Evolutionary conservation across 2,329 filamentous ascomycete genomes (phyloP).

Genomic region (Fusarium bactridioides): DNA sequence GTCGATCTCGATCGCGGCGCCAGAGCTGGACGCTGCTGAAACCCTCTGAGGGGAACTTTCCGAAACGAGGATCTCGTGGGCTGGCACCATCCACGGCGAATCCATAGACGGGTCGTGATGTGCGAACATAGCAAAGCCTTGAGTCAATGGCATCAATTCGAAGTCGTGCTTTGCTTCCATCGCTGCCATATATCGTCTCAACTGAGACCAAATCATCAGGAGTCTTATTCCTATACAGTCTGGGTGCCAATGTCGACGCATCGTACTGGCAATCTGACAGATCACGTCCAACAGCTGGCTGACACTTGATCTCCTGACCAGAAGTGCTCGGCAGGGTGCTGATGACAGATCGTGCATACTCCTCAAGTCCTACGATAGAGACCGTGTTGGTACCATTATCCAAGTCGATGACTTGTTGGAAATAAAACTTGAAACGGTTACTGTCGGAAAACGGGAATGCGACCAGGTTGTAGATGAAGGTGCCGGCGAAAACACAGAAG

Average conservation of each 20-base stretch:
- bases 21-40: slow-evolving; percentile 78
- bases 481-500: slow-evolving; percentile 75
- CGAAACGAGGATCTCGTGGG: slow-evolving; percentile 70
- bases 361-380: slow-evolving; percentile 71
- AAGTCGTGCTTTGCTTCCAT: slow-evolving; percentile 65
- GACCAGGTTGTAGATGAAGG: slow-evolving; percentile 83
- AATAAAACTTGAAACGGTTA: slow-evolving; percentile 86
- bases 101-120: slow-evolving; percentile 71
- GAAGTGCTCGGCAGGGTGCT: slow-evolving; percentile 73
- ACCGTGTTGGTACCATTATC: slow-evolving; percentile 75
- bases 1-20: slow-evolving; percentile 79
- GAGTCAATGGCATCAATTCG: slow-evolving; percentile 77
- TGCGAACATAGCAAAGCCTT: slow-evolving; percentile 77
- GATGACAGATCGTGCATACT: slow-evolving; percentile 73
- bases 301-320: slow-evolving; percentile 67
- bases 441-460: slow-evolving; percentile 88
- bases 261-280: slow-evolving; percentile 75
- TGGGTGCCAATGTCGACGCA: slow-evolving; percentile 66
- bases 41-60: slow-evolving; percentile 68
- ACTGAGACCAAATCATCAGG: slow-evolving; percentile 69
- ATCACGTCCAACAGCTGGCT: slow-evolving; percentile 50
- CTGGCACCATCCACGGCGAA: slow-evolving; percentile 70
- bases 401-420: slow-evolving; percentile 82
- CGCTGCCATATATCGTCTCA: slow-evolving; percentile 45
- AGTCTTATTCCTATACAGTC: slow-evolving; percentile 62